Evolutionary conservation across 129 eudicot species (phyloP).

Genomic region (Daucus carota): DNA sequence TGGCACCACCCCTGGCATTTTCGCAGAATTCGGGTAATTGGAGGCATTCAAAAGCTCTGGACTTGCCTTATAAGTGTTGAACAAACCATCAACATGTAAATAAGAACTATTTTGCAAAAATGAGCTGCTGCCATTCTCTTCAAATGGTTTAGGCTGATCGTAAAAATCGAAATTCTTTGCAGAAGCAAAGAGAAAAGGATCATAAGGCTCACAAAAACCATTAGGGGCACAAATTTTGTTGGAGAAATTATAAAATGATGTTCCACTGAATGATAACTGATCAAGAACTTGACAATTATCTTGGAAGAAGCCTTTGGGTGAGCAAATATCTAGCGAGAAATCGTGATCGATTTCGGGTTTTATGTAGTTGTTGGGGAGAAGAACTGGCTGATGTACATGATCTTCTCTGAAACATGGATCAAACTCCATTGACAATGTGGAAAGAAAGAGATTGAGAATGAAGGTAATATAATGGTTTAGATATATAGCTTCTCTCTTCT

Average conservation of each 20-base stretch:
- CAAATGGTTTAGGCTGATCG: slow-evolving; percentile 37
- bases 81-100: slow-evolving; percentile 16
- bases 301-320: slow-evolving; percentile 37
- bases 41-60: not conserved
- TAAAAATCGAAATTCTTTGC: slow-evolving; percentile 26
- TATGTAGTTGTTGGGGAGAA: slow-evolving; percentile 27
- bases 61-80: slow-evolving; percentile 11
- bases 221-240: slow-evolving; percentile 19
- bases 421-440: slow-evolving; percentile 39
- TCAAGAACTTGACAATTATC: slow-evolving; percentile 43
- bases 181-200: slow-evolving; percentile 19
- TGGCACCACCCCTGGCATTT: slow-evolving; percentile 23
- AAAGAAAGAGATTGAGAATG: slow-evolving; percentile 17
- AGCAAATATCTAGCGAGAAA: slow-evolving; percentile 25
- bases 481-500: slow-evolving; percentile 7
- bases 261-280: slow-evolving; percentile 22
- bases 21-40: slow-evolving; percentile 27
- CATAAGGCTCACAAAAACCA: slow-evolving; percentile 43
- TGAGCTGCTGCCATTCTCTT: slow-evolving; percentile 30
- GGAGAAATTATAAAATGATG: slow-evolving; percentile 24
- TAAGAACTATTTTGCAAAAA: slow-evolving; percentile 24
- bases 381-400: slow-evolving; percentile 6
- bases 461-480: not conserved
- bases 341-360: slow-evolving; percentile 35
- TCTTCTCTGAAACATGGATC: slow-evolving; percentile 16